Evolutionary conservation across 805 yeast species (phyloP).

Genomic region (Ogataea nitratoaversa): DNA sequence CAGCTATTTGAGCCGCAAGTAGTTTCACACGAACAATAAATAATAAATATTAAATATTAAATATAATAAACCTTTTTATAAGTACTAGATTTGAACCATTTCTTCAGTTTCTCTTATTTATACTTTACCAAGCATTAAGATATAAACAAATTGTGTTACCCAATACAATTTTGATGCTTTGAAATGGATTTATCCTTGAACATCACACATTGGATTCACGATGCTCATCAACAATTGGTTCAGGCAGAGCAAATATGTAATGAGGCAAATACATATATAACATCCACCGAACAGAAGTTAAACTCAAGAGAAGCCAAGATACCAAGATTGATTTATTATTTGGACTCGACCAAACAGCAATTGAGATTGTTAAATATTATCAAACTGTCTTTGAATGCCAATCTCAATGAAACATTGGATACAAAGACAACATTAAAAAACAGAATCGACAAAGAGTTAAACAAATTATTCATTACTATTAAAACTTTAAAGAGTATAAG

Average conservation of each 20-base stretch:
- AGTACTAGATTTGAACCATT: no score
- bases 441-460: constrained; percentile 28
- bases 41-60: no score
- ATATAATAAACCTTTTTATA: no score
- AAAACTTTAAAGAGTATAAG: constrained; percentile 32
- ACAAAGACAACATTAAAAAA: constrained; percentile 18
- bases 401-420: constrained; percentile 23
- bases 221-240: constrained; percentile 44
- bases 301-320: constrained; percentile 37
- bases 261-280: constrained; percentile 42
- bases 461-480: constrained; percentile 31
- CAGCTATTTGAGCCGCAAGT: no score
- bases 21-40: no score
- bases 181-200: constrained; percentile 4
- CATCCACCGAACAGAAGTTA: constrained; percentile 33
- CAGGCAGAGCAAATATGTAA: constrained; percentile 49
- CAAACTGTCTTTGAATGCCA: constrained; percentile 26
- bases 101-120: no score
- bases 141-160: no score
- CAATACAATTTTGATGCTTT: no score
- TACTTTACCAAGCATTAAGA: no score
- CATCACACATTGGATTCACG: constrained; percentile 35
- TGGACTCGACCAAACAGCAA: constrained; percentile 45
- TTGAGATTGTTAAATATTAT: constrained; percentile 36
- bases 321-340: constrained; percentile 41